A percentile compares a stretch with the other conserved stretches of the same genome.
Conservation (phyloP, 371 early-diverging fungal genomes). For the Mortierella sp. region DNA sequence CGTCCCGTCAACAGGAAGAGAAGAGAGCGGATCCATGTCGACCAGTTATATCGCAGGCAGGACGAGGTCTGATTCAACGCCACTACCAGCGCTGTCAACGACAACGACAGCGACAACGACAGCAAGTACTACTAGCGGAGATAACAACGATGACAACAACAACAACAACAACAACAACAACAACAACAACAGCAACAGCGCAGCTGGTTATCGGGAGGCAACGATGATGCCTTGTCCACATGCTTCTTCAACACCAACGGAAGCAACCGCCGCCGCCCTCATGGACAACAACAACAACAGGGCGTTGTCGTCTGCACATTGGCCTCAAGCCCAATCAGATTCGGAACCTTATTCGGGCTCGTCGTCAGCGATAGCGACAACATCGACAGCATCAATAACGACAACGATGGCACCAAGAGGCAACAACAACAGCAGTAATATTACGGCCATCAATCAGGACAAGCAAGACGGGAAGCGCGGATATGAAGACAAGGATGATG, state of each 20-base stretch:
- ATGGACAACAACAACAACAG: background rate
- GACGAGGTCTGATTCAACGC: constrained; percentile 8
- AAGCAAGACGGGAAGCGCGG: background rate
- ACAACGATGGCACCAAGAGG: background rate
- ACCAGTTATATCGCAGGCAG: constrained; percentile 1
- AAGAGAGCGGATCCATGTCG: background rate
- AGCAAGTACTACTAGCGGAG: background rate
- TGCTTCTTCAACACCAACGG: background rate
- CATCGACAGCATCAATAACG: background rate
- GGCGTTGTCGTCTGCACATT: background rate
- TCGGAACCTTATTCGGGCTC: background rate
- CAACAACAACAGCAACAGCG: background rate
- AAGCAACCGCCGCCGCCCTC: background rate
- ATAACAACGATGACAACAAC: background rate
- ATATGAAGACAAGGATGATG: background rate
- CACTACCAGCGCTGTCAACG: background rate
- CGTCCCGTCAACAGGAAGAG: background rate
- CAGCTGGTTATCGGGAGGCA: constrained; percentile 1
- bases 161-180: background rate
- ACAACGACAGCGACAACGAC: background rate
- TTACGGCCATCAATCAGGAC: background rate
- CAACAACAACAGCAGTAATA: background rate
- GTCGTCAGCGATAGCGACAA: background rate
- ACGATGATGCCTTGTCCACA: background rate
- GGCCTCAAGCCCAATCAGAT: background rate